phyloP scores from a whole-genome alignment of 1,284 basidiomycete species.

The Papiliotrema laurentii region DNA sequence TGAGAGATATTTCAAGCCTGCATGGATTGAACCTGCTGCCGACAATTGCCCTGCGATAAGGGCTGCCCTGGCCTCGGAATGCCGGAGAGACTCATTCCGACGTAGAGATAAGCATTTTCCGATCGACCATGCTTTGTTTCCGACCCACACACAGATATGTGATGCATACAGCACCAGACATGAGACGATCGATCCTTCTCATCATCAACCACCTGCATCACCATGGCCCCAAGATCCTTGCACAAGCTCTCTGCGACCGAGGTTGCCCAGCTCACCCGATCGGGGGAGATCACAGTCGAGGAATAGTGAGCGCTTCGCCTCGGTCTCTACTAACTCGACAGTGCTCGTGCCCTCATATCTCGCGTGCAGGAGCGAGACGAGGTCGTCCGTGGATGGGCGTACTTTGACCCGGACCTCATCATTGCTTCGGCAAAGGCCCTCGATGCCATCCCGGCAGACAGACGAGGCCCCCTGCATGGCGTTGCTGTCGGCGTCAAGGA shows the following conservation, averaged over 20 bases:
- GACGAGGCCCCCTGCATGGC: conserved; percentile 30
- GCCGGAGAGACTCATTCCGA: neutral
- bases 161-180: too few species aligned
- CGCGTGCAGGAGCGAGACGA: conserved; percentile 28
- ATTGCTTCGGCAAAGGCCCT: conserved; percentile 20
- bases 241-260: conserved; percentile 18
- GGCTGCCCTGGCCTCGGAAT: neutral
- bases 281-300: conserved; percentile 20
- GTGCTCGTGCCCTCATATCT: conserved; percentile 20
- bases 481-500: conserved; percentile 33
- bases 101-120: neutral
- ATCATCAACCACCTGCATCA: neutral
- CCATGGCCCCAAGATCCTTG: conserved; percentile 10
- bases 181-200: too few species aligned
- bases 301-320: conserved; percentile 17
- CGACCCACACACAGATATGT: too few species aligned
- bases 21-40: too few species aligned
- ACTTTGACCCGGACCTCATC: conserved; percentile 21
- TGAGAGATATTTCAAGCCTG: too few species aligned
- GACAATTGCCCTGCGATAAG: conserved; percentile 8
- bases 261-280: conserved; percentile 14
- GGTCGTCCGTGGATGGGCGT: conserved; percentile 29
- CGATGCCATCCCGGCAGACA: conserved; percentile 23
- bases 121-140: neutral
- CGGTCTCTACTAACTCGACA: conserved; percentile 6